Percentiles rank a stretch among this genome's conserved stretches.
phyloP scores from a whole-genome alignment of 495 filamentous ascomycete genomes.

The Aspergillus heteromorphus region DNA sequence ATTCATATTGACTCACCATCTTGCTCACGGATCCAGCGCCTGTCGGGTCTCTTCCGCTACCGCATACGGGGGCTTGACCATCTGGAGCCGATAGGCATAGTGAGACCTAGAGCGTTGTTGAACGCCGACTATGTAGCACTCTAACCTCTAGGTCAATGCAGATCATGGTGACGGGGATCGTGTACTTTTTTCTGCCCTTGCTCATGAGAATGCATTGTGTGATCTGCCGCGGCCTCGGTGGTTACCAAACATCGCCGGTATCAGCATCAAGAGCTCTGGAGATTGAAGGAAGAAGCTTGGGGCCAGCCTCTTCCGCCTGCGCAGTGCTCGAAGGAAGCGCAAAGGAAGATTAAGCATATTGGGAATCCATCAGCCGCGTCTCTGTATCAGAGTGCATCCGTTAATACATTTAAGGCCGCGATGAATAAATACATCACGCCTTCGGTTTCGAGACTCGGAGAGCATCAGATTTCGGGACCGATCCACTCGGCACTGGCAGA shows the following conservation, averaged over 20 bases:
- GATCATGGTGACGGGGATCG: neutral
- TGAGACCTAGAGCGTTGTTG: neutral
- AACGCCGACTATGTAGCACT: neutral
- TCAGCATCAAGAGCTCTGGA: neutral
- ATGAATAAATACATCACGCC: neutral
- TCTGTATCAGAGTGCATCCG: neutral
- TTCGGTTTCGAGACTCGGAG: neutral
- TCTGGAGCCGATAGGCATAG: neutral
- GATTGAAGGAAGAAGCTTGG: neutral
- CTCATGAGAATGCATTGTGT: too few species aligned
- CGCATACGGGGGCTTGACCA: neutral
- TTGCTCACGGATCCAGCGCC: neutral
- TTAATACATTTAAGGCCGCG: neutral
- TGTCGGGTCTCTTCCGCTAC: neutral
- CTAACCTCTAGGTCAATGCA: neutral
- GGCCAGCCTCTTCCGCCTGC: neutral
- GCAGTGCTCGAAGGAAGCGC: neutral
- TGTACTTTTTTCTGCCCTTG: neutral
- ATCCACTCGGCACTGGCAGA: neutral
- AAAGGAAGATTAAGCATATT: conserved; percentile 3
- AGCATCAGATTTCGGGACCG: neutral
- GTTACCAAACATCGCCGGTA: neutral
- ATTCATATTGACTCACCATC: neutral
- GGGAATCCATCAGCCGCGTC: neutral
- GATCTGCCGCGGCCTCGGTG: too few species aligned